Conservation (phyloP, 768 basidiomycete genomes). For the Cubamyces sp. region DNA sequence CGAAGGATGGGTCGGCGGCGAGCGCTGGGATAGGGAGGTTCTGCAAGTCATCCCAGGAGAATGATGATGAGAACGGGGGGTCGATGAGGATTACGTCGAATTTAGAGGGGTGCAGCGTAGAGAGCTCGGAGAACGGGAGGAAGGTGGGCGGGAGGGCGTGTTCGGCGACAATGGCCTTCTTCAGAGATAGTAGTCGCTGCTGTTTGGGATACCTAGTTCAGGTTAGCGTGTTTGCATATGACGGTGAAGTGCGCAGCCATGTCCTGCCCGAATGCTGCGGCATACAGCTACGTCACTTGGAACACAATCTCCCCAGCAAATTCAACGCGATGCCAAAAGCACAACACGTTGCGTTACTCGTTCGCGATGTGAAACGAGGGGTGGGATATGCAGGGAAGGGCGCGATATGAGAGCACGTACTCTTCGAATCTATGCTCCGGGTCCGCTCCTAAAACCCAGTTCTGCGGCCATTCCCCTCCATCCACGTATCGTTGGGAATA, state of each 20-base stretch:
- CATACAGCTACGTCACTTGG: neutral
- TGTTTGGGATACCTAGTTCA: slow-evolving; percentile 87
- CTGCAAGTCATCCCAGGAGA: slow-evolving; percentile 84
- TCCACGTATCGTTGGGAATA: slow-evolving; percentile 91
- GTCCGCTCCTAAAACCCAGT: slow-evolving; percentile 89
- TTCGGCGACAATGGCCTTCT: slow-evolving; percentile 74
- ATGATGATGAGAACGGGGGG: slow-evolving; percentile 86
- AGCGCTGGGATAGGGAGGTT: slow-evolving; percentile 80
- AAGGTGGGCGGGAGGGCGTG: slow-evolving; percentile 77
- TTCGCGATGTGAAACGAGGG: too few species aligned
- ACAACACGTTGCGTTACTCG: too few species aligned
- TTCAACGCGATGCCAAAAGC: too few species aligned
- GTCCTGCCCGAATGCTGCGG: neutral
- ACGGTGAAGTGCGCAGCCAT: neutral
- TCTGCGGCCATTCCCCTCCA: slow-evolving; percentile 91
- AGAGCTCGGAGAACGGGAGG: slow-evolving; percentile 62
- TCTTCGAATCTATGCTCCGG: slow-evolving; percentile 91
- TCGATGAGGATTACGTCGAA: slow-evolving; percentile 94
- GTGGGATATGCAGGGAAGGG: neutral
- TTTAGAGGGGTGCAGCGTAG: slow-evolving; percentile 62
- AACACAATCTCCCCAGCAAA: neutral
- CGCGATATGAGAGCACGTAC: slow-evolving; percentile 52
- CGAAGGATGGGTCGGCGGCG: slow-evolving; percentile 89
- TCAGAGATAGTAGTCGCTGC: slow-evolving; percentile 79
- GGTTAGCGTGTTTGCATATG: neutral